Base-by-base conservation (phyloP, 805 yeast species). In the Phaffomyces antillensis region DNA sequence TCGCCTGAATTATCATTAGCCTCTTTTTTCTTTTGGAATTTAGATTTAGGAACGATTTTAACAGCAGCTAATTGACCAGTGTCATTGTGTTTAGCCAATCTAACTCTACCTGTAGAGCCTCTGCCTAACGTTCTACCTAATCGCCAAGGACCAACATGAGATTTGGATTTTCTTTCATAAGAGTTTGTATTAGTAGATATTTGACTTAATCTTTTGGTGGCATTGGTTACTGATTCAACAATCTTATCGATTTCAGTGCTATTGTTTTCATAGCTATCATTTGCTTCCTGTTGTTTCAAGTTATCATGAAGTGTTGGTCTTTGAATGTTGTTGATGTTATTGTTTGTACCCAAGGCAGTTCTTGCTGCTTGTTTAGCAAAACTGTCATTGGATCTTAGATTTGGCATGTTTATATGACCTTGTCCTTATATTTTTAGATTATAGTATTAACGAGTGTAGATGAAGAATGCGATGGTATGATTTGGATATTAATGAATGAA, bases 21-120 rank as follows among this genome's bases (percentile, higher is more conserved):
- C 16, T 36, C 39, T 24, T 50, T 63, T 40, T 65, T 63, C 38
- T 61, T 64, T 54, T 71, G 76, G 57, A 86, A 77, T 48, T 81
- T 73, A 28, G 90, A 73, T 59, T 93, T 93, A 28, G 98, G 95
- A 12, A 93, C 96, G 51, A 93, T 89, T 64, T 93, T 93, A 42
- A 93, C 96, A 1, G 99, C 99, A 4, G 99, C 98, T 46, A 88
- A 76, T 64, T 88, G 83, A 40, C 93, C 93, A 1, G 93, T 83
- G 43, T 76, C 75, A 37, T 81, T 75, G 62, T 93, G 95, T 54
- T 88, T 83, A 15, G 99, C 98, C 45, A 93, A 72, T 48, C 96
- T 72, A 16, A 93, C 99, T 50, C 97, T 76, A 23, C 99, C 98
- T 1, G 96, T 87, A 13, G 96, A 85, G n/a, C 99, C 99, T 47